Conservation (phyloP, 306 rosid species). For the Vachellia collinsii region DNA sequence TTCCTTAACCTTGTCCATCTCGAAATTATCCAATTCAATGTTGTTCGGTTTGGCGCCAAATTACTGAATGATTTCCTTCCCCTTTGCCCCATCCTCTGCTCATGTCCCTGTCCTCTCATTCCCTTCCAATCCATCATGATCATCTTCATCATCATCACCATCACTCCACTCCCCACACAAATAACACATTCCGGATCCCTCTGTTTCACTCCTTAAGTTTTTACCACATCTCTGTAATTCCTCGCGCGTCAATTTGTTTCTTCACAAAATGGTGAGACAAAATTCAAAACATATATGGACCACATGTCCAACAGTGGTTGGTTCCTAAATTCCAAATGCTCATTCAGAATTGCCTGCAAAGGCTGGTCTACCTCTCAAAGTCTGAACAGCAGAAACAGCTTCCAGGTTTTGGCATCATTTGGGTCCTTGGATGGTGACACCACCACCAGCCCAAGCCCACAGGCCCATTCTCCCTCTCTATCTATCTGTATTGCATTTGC, state of each 20-base stretch:
- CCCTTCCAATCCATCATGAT: neutral
- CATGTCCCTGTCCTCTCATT: neutral
- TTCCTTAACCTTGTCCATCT: neutral
- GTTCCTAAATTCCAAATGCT: neutral
- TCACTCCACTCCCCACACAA: neutral
- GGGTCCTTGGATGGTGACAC: slow-evolving; percentile 46
- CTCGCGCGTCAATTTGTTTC: neutral
- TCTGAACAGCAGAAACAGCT: slow-evolving; percentile 29
- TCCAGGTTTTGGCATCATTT: slow-evolving; percentile 36
- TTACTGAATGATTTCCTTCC: neutral
- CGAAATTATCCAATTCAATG: neutral
- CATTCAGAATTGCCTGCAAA: neutral
- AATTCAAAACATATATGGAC: neutral
- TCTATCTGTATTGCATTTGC: slow-evolving; percentile 1
- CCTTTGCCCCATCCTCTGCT: neutral
- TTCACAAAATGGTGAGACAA: neutral
- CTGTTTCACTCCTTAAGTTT: neutral
- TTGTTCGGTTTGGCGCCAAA: slow-evolving; percentile 11
- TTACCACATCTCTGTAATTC: neutral
- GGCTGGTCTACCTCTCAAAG: slow-evolving; percentile 12
- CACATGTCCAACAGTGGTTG: neutral
- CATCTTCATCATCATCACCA: too few relatives aligned
- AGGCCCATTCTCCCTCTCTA: slow-evolving; percentile 43
- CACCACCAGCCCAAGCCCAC: slow-evolving; percentile 47
- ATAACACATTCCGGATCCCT: neutral